A percentile compares a stretch with the other conserved stretches of the same genome.
phyloP scores from a whole-genome alignment of 345 rosid species.

The Streptanthus diversifolius region DNA sequence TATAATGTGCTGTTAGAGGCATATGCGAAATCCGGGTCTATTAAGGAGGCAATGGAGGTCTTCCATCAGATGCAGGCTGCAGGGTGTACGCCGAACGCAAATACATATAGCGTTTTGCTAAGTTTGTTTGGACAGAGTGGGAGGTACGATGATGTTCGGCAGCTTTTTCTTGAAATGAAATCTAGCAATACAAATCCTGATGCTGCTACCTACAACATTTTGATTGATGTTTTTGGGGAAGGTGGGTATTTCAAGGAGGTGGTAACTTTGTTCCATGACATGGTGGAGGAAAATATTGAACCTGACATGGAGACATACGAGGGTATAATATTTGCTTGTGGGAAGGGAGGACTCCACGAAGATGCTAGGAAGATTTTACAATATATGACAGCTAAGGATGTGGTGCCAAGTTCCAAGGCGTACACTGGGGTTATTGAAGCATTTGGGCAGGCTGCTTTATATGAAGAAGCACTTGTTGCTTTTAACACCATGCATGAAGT shows the following conservation, averaged over 20 bases:
- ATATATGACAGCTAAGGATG: constrained; percentile 68
- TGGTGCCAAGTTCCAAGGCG: constrained; percentile 80
- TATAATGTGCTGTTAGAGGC: constrained; percentile 87
- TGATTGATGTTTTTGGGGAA: constrained; percentile 84
- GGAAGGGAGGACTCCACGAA: constrained; percentile 85
- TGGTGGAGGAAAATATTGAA: constrained; percentile 90
- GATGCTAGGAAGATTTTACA: constrained; percentile 73
- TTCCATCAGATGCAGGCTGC: constrained; percentile 91
- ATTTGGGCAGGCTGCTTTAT: constrained; percentile 84
- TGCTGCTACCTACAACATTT: constrained; percentile 74
- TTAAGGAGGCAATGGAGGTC: constrained; percentile 73
- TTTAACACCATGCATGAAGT: constrained; percentile 87
- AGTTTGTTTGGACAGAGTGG: constrained; percentile 77
- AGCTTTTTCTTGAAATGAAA: constrained; percentile 93
- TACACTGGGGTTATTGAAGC: constrained; percentile 85
- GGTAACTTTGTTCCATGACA: constrained; percentile 87
- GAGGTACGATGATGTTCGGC: constrained; percentile 82
- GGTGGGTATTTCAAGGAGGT: constrained; percentile 98
- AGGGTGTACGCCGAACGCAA: constrained; percentile 70
- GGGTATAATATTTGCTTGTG: constrained; percentile 84
- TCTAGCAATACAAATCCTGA: constrained; percentile 81
- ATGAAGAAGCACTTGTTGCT: constrained; percentile 83
- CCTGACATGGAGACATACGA: constrained; percentile 87
- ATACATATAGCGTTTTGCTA: constrained; percentile 68
- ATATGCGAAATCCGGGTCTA: constrained; percentile 58